Evolutionary conservation across 306 rosid genomes (phyloP).

Genomic region (Acacia crassicarpa): DNA sequence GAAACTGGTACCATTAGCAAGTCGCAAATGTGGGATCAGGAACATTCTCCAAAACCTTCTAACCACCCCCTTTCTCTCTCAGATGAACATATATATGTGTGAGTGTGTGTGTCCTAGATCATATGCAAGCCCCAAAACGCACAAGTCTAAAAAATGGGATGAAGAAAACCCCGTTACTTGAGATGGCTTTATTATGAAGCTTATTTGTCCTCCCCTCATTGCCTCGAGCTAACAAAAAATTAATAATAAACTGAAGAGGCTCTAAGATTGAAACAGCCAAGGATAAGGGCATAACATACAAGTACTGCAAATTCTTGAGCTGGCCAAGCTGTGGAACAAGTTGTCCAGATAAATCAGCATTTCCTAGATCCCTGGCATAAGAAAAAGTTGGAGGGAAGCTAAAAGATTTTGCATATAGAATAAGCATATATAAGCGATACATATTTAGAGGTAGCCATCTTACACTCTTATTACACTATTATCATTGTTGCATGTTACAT

Average conservation of each 20-base stretch:
- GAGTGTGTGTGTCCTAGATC: neutral
- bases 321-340: constrained; percentile 81
- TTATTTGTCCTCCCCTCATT: neutral
- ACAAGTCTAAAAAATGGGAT: neutral
- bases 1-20: neutral
- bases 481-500: constrained; percentile 97
- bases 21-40: neutral
- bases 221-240: neutral
- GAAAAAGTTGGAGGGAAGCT: neutral
- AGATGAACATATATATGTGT: neutral
- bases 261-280: neutral
- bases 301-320: constrained; percentile 74
- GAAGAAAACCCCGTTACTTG: neutral
- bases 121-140: neutral
- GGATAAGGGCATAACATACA: constrained; percentile 49
- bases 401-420: constrained; percentile 1
- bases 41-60: neutral
- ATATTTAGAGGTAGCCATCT: constrained; percentile 38
- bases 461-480: constrained; percentile 98
- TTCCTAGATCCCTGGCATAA: constrained; percentile 72
- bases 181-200: neutral
- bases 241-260: neutral
- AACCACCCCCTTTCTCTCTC: neutral
- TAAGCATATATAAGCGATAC: neutral
- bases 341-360: constrained; percentile 74